Conservation (phyloP, 192 early-diverging fungal genomes). For the Funneliformis geosporum region DNA sequence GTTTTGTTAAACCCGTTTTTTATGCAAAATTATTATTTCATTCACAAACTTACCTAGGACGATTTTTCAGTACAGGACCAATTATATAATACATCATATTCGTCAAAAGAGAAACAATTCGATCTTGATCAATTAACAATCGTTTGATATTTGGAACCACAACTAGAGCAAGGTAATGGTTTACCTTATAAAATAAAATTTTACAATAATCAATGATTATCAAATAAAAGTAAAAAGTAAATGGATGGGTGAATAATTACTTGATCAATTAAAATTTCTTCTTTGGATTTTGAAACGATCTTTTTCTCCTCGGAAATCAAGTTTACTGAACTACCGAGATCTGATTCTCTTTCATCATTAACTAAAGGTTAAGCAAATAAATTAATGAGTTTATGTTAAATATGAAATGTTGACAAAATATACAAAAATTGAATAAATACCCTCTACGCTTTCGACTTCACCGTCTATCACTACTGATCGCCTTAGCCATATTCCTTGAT, state of each 20-base stretch:
- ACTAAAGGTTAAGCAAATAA: neutral
- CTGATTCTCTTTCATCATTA: conserved; percentile 5
- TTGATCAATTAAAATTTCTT: conserved; percentile 68
- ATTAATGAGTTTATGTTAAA: neutral
- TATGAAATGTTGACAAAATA: neutral
- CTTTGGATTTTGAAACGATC: conserved; percentile 58
- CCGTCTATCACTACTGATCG: conserved; percentile 48
- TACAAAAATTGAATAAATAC: conserved; percentile 37
- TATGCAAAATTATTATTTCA: neutral
- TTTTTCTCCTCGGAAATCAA: conserved; percentile 34
- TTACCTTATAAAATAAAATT: conserved; percentile 34
- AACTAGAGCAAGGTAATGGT: conserved; percentile 45
- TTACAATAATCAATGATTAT: neutral
- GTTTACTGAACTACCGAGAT: neutral
- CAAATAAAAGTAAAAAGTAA: neutral
- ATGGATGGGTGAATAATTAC: conserved; percentile 36
- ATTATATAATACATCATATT: conserved; percentile 87
- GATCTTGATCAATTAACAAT: conserved; percentile 76
- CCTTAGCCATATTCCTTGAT: conserved; percentile 68
- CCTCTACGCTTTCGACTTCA: conserved; percentile 32
- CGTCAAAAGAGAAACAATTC: conserved; percentile 57
- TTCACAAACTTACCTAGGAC: conserved; percentile 40
- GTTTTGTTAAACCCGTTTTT: neutral
- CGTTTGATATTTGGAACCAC: conserved; percentile 71
- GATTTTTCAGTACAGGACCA: conserved; percentile 65